These are phyloP conservation scores for Metschnikowia corniflorae DNA, from an alignment of 805 yeast species.

Conservation along the genomic window DNA sequence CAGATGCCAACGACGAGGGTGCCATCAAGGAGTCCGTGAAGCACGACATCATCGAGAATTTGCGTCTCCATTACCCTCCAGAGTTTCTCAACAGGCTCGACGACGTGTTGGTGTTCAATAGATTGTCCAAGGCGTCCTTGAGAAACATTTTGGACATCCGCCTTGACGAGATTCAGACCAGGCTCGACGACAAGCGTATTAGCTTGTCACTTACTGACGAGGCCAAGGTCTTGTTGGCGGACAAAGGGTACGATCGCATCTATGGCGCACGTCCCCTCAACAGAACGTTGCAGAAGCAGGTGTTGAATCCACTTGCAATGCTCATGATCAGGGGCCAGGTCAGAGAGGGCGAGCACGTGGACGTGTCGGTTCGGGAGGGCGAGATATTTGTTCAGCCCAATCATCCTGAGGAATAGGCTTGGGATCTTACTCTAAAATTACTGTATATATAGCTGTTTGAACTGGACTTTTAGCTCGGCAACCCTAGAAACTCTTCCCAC, in stretches of 20 bases:
- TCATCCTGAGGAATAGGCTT: slow-evolving; percentile 26
- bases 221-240: slow-evolving; percentile 76
- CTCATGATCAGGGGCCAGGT: slow-evolving; percentile 77
- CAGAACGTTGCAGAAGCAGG: slow-evolving; percentile 75
- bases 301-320: slow-evolving; percentile 88
- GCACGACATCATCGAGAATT: slow-evolving; percentile 56
- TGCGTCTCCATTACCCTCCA: slow-evolving; percentile 80
- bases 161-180: slow-evolving; percentile 72
- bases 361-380: slow-evolving; percentile 24
- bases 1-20: slow-evolving; percentile 55
- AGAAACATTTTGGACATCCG: slow-evolving; percentile 82
- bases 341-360: slow-evolving; percentile 30
- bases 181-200: slow-evolving; percentile 78
- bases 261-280: slow-evolving; percentile 97
- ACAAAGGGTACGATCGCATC: slow-evolving; percentile 82
- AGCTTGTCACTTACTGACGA: slow-evolving; percentile 48
- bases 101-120: slow-evolving; percentile 89
- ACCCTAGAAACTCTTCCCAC: too few relatives aligned
- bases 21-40: slow-evolving; percentile 53
- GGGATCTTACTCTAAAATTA: too few relatives aligned
- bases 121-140: slow-evolving; percentile 74
- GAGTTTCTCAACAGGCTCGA: slow-evolving; percentile 94
- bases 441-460: too few relatives aligned
- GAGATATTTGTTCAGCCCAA: slow-evolving; percentile 31
- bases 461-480: too few relatives aligned